Evolutionary conservation across 2,329 filamentous ascomycete species (phyloP).

Genomic region (Simplicillium aogashimaense): DNA sequence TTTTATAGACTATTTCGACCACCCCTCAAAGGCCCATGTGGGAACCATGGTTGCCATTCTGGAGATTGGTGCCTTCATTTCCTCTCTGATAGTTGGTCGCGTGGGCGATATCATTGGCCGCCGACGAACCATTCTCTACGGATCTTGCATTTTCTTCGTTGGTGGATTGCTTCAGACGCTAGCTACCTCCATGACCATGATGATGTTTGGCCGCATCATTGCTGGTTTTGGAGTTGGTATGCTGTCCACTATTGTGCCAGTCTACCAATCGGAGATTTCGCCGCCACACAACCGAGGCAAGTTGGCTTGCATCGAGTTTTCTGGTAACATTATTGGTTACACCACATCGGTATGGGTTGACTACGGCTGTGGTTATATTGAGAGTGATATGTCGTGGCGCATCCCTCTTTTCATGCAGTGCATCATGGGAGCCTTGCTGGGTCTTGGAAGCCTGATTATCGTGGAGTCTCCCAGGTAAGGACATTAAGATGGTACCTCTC

Average conservation of each 20-base stretch:
- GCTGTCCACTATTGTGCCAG: conserved; percentile 82
- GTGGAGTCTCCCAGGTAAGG: conserved; percentile 86
- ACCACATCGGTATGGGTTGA: conserved; percentile 97
- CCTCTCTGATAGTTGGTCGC: conserved; percentile 76
- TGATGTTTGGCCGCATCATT: conserved; percentile 74
- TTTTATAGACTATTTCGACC: conserved; percentile 87
- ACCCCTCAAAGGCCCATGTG: conserved; percentile 77
- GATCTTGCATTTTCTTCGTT: conserved; percentile 75
- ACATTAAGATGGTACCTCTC: conserved; percentile 3
- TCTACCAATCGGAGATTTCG: conserved; percentile 92
- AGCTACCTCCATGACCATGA: conserved; percentile 77
- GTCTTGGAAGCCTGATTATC: conserved; percentile 79
- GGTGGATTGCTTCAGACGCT: conserved; percentile 81
- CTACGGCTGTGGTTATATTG: conserved; percentile 89
- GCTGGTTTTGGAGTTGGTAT: conserved; percentile 82
- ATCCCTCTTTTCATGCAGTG: conserved; percentile 87
- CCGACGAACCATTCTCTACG: conserved; percentile 83
- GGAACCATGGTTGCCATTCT: conserved; percentile 98
- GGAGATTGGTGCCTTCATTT: conserved; percentile 85
- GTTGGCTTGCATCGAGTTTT: conserved; percentile 95
- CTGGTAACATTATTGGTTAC: conserved; percentile 93
- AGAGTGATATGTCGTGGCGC: conserved; percentile 80
- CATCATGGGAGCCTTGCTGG: conserved; percentile 81
- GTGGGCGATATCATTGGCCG: conserved; percentile 89
- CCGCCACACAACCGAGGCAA: conserved; percentile 94